These are phyloP conservation scores for Chlorociboria aeruginascens DNA, from an alignment of 495 filamentous ascomycete species.

Conservation along the genomic window DNA sequence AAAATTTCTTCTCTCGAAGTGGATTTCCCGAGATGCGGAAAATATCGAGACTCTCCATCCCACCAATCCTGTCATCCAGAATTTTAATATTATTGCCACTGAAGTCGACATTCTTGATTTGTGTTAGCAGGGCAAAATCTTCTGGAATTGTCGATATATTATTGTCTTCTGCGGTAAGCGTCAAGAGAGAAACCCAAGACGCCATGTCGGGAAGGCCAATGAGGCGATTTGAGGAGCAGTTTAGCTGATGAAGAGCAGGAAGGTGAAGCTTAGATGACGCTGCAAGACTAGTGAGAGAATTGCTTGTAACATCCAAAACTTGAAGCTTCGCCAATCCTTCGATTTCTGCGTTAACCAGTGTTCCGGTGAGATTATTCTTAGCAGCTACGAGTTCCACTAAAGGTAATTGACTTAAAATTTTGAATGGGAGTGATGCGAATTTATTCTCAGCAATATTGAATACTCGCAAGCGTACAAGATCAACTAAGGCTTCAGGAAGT, in stretches of 20 bases:
- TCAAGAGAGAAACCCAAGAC: slow-evolving; percentile 58
- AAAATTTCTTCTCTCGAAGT: slow-evolving; percentile 71
- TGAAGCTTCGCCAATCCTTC: slow-evolving; percentile 50
- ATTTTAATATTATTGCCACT: slow-evolving; percentile 69
- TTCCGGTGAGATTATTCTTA: slow-evolving; percentile 65
- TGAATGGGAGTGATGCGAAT: slow-evolving; percentile 57
- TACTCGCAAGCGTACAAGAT: slow-evolving; percentile 52
- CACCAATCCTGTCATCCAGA: slow-evolving; percentile 63
- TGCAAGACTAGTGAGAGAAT: slow-evolving; percentile 43
- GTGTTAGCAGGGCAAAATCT: slow-evolving; percentile 54
- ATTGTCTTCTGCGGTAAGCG: slow-evolving; percentile 71
- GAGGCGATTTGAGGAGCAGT: slow-evolving; percentile 67
- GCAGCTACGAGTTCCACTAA: slow-evolving; percentile 64
- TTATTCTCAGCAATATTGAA: slow-evolving; percentile 71
- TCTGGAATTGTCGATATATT: slow-evolving; percentile 58
- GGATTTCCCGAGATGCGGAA: slow-evolving; percentile 78
- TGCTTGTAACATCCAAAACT: slow-evolving; percentile 62
- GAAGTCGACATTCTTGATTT: slow-evolving; percentile 64
- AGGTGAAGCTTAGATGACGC: slow-evolving; percentile 46
- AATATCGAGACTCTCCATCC: slow-evolving; percentile 64
- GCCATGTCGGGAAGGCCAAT: slow-evolving; percentile 55
- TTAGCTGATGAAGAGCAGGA: slow-evolving; percentile 61
- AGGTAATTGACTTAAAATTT: slow-evolving; percentile 49
- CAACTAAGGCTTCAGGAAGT: slow-evolving; percentile 55
- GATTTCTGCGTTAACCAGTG: slow-evolving; percentile 51